These are phyloP conservation scores for Solanum paucissectum DNA, from an alignment of 257 asterid genomes.

Conservation along the genomic window DNA sequence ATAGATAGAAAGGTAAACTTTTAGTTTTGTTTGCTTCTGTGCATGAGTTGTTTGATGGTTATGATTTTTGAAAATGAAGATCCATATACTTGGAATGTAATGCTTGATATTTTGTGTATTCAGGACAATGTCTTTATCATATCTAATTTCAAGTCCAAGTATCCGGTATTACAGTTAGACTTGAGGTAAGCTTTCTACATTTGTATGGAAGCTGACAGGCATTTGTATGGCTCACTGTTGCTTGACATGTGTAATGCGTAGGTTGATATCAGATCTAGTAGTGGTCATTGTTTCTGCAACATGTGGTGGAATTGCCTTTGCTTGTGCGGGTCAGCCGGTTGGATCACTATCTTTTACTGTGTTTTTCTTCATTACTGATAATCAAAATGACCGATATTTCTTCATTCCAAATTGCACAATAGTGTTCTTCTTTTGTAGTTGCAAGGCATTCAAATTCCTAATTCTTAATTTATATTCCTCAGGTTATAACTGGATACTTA, in stretches of 20 bases:
- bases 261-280: constrained; percentile 96
- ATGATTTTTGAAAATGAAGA: not conserved
- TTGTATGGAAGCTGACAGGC: constrained; percentile 1
- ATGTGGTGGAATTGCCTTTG: constrained; percentile 98
- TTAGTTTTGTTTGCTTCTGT: not conserved
- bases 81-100: not conserved
- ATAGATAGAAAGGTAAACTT: constrained; percentile 83
- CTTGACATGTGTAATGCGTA: constrained; percentile 22
- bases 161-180: constrained; percentile 90
- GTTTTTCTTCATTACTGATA: not conserved
- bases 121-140: constrained; percentile 96
- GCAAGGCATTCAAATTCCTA: constrained; percentile 1
- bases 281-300: constrained; percentile 98
- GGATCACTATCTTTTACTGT: constrained; percentile 24
- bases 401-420: not conserved
- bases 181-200: constrained; percentile 51
- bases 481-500: constrained; percentile 95
- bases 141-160: constrained; percentile 93
- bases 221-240: constrained; percentile 2
- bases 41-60: not conserved
- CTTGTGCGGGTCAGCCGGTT: constrained; percentile 99
- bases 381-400: not conserved
- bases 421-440: not conserved
- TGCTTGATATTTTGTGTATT: constrained; percentile 3
- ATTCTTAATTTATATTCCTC: constrained; percentile 15